Percentiles rank a stretch among this genome's conserved stretches.
Evolutionary conservation across 2,329 filamentous ascomycete species (phyloP).

Genomic region (Pezicula radicicola): DNA sequence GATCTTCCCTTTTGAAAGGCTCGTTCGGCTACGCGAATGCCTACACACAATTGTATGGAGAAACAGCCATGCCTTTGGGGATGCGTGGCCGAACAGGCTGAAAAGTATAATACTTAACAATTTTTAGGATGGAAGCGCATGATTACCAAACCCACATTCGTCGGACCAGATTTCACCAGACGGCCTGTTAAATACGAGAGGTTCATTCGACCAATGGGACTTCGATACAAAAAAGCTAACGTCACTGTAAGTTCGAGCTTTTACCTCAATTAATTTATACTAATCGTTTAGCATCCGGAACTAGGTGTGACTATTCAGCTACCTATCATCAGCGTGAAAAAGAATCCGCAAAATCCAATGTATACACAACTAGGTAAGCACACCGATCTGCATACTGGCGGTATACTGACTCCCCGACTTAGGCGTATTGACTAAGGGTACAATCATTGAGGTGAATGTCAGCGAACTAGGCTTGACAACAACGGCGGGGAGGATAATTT

Average conservation of each 20-base stretch:
- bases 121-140: slow-evolving; percentile 55
- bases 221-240: slow-evolving; percentile 74
- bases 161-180: slow-evolving; percentile 74
- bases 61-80: no score
- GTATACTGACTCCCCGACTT: neutral
- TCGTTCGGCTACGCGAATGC: no score
- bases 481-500: slow-evolving; percentile 87
- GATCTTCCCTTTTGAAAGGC: neutral
- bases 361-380: slow-evolving; percentile 31
- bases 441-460: slow-evolving; percentile 87
- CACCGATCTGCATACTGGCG: no score
- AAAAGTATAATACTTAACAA: neutral
- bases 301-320: slow-evolving; percentile 85
- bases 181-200: slow-evolving; percentile 72
- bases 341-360: slow-evolving; percentile 84
- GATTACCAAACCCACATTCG: slow-evolving; percentile 74
- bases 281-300: slow-evolving; percentile 55
- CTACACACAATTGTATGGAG: no score
- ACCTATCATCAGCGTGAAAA: slow-evolving; percentile 71
- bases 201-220: slow-evolving; percentile 74
- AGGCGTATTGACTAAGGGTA: slow-evolving; percentile 84
- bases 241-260: slow-evolving; percentile 35
- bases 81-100: no score
- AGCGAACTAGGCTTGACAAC: slow-evolving; percentile 89
- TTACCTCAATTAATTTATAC: slow-evolving; percentile 23